phyloP scores from a whole-genome alignment of 2,329 filamentous ascomycete genomes.

The Colletotrichum sp. region DNA sequence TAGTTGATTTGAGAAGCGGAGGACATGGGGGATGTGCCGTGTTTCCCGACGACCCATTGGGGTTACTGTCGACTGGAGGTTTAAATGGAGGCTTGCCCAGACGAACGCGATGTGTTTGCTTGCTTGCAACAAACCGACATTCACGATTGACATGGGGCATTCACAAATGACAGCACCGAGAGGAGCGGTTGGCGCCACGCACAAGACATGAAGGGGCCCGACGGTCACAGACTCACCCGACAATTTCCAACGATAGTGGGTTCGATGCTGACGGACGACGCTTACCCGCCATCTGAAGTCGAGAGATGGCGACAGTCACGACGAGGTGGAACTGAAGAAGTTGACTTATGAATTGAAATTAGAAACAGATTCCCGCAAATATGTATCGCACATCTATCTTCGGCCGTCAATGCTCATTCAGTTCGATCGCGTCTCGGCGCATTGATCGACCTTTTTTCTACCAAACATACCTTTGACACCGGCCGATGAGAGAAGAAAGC shows the following conservation, averaged over 20 bases:
- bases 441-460: slow-evolving; percentile 16
- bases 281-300: neutral
- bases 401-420: slow-evolving; percentile 1
- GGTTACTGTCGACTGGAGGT: neutral
- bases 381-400: slow-evolving; percentile 8
- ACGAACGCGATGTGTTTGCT: neutral
- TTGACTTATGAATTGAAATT: neutral
- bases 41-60: neutral
- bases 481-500: neutral
- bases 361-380: neutral
- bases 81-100: neutral
- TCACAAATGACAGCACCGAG: neutral
- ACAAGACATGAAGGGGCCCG: neutral
- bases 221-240: neutral
- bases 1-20: neutral
- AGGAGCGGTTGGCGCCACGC: neutral
- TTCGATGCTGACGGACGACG: neutral
- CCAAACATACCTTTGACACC: slow-evolving; percentile 11
- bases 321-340: neutral
- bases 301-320: neutral
- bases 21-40: neutral
- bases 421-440: slow-evolving; percentile 1
- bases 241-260: neutral
- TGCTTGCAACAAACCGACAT: neutral
- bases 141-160: neutral